Evolutionary conservation across 495 filamentous ascomycete genomes (phyloP).

Genomic region (Hapsidospora chrysogenum): DNA sequence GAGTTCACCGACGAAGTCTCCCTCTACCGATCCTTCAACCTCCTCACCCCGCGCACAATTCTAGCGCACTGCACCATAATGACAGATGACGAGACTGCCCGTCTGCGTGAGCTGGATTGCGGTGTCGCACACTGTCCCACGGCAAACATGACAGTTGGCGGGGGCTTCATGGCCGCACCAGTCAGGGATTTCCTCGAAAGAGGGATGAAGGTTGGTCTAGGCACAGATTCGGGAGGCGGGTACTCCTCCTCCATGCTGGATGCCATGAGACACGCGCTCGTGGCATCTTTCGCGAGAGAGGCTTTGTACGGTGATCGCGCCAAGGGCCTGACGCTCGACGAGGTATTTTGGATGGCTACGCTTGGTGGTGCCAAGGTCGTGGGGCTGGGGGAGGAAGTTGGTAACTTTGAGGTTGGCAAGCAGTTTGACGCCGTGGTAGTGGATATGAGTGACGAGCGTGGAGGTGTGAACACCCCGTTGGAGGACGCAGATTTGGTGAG

Average conservation of each 20-base stretch:
- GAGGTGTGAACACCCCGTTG: constrained; percentile 32
- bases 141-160: constrained; percentile 44
- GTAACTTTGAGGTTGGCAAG: constrained; percentile 42
- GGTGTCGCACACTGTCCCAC: constrained; percentile 49
- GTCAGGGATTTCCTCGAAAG: constrained; percentile 36
- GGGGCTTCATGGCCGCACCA: constrained; percentile 42
- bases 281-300: constrained; percentile 40
- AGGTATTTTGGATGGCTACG: constrained; percentile 46
- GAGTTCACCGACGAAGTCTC: constrained; percentile 33
- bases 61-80: constrained; percentile 49
- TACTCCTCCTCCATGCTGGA: constrained; percentile 41
- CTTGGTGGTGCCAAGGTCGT: constrained; percentile 45
- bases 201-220: constrained; percentile 47
- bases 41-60: constrained; percentile 38
- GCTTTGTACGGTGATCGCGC: constrained; percentile 14
- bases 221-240: constrained; percentile 53
- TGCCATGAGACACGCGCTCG: constrained; percentile 39
- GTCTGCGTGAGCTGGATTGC: constrained; percentile 28
- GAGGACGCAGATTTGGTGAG: constrained; percentile 25
- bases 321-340: constrained; percentile 22
- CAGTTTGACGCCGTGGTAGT: constrained; percentile 49
- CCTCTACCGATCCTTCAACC: constrained; percentile 33
- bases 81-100: constrained; percentile 32
- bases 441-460: constrained; percentile 19
- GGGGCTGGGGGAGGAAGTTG: constrained; percentile 34